Evolutionary conservation across 1,139 yeast species (phyloP).

Genomic region (Zygosaccharomyces sapae): DNA sequence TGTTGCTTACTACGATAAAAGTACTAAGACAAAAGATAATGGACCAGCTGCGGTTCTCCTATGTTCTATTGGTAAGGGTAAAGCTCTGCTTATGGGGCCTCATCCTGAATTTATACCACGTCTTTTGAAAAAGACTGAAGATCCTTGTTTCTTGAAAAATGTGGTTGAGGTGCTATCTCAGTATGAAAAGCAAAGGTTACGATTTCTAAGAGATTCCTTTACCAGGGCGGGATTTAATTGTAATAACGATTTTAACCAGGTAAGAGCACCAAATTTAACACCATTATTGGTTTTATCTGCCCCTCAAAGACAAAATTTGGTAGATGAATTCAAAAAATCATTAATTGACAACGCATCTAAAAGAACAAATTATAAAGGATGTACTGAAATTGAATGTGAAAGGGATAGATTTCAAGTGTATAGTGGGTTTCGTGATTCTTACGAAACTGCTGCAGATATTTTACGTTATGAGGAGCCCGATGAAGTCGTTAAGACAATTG

Average conservation of each 20-base stretch:
- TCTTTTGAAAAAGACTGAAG: conserved; percentile 41
- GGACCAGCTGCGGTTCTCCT: conserved; percentile 68
- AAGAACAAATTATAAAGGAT: conserved; percentile 12
- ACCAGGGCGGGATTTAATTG: conserved; percentile 55
- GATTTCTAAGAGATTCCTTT: conserved; percentile 55
- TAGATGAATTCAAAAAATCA: conserved; percentile 16
- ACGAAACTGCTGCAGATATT: conserved; percentile 36
- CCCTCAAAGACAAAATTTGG: conserved; percentile 42
- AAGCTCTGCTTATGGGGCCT: conserved; percentile 70
- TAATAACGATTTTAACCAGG: conserved; percentile 50
- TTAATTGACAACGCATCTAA: conserved; percentile 12
- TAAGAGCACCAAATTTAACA: conserved; percentile 62
- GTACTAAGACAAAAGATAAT: conserved; percentile 31
- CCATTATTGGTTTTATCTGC: conserved; percentile 43
- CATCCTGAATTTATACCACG: conserved; percentile 83
- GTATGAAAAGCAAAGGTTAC: conserved; percentile 47
- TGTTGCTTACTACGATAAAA: conserved; percentile 39
- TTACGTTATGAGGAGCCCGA: conserved; percentile 47
- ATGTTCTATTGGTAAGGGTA: conserved; percentile 69
- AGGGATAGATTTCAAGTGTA: conserved; percentile 37
- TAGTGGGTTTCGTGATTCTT: conserved; percentile 21
- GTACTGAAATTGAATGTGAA: conserved; percentile 23
- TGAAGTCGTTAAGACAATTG: conserved; percentile 52
- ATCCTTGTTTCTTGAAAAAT: conserved; percentile 36
- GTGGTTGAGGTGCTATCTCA: conserved; percentile 43